Base-by-base conservation (phyloP, 2,329 filamentous ascomycete species). In the Hortaea sp. region DNA sequence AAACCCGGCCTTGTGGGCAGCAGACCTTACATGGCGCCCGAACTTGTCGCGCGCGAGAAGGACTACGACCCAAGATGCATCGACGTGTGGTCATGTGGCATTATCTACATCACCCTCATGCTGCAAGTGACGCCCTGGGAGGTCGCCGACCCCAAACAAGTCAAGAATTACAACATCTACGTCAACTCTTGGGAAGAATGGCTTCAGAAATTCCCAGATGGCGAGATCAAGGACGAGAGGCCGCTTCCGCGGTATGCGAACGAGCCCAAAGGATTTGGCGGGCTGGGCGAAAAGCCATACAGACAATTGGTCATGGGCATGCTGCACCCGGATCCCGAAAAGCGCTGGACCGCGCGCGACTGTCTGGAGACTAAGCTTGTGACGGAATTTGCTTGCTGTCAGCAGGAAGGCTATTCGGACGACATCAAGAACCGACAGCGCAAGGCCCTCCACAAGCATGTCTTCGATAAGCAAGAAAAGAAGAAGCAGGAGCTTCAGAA, bases 51-150 rank as follows among this genome's bases (percentile, higher is more conserved):
- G 40, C 86, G 85, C 70, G 72, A 79, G 51, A 71, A 69, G 13
- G 64, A 70, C 37, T 84, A 83, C 58, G 88, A 94, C 60, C 83
- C 88, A 1, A 81, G 87, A 40, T 78, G 82, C 4, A 70, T 94
- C 9, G 88, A 95, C 59, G 83, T 94, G 9, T 95, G 88, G 88
- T 84, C 84, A 45, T 84, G 84, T 43, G 88, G 82, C 27, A 82
- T 94, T 47, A 83, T 92, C 53, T 90, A 87, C 75, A 70, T 94
- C 48, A 82, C 84, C 51, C 77, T 94, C 53, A 78, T 78, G 35
- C 85, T 84, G 58, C 77, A 79, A 39, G 85, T 79, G 20, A 81
- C 78, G 40, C 77, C 89, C 6, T 94, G 88, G 88, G 72, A 77
- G 43, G 78, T 79, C 52, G 85, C 86, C 44, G 56, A 69, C 39